Percentiles rank a stretch among this genome's conserved stretches.
These are phyloP conservation scores for Plectosphaerella plurivora DNA, from an alignment of 2,329 filamentous ascomycete genomes.

Conservation along the genomic window DNA sequence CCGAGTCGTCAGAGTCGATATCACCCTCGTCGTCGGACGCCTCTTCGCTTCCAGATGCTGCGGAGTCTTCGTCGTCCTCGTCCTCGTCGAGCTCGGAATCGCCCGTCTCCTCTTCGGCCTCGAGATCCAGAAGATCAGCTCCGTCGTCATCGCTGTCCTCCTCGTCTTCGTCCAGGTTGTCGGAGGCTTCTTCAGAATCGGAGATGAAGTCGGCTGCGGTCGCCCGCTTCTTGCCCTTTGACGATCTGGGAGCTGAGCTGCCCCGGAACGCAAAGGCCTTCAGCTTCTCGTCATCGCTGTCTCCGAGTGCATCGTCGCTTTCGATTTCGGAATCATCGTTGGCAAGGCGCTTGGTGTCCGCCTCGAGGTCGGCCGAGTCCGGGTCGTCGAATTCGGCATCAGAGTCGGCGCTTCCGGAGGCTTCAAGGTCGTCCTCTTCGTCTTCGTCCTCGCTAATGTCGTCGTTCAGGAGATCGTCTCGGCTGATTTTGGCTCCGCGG, in stretches of 20 bases:
- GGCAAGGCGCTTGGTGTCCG: conserved; percentile 38
- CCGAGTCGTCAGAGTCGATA: conserved; percentile 17
- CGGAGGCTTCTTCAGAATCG: conserved; percentile 33
- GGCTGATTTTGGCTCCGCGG: conserved; percentile 69
- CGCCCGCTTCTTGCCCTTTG: conserved; percentile 32
- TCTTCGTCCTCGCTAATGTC: conserved; percentile 46
- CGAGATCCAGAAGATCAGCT: conserved; percentile 17
- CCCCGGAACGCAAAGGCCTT: conserved; percentile 65
- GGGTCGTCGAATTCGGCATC: conserved; percentile 54
- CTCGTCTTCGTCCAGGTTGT: conserved; percentile 26
- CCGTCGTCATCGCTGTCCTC: conserved; percentile 27
- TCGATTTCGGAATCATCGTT: conserved; percentile 56
- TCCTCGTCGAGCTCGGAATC: conserved; percentile 18
- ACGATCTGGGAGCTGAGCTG: conserved; percentile 45
- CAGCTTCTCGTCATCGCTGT: conserved; percentile 80
- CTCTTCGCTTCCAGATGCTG: conserved; percentile 7
- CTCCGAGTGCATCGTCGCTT: conserved; percentile 68
- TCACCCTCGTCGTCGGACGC: conserved; percentile 29
- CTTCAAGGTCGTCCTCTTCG: conserved; percentile 34
- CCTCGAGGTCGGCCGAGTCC: conserved; percentile 48
- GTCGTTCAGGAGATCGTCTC: conserved; percentile 57
- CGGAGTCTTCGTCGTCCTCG: conserved; percentile 9
- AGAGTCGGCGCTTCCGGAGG: conserved; percentile 29
- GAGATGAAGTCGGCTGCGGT: conserved; percentile 57
- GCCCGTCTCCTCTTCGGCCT: conserved; percentile 28